phyloP scores from a whole-genome alignment of 495 filamentous ascomycete genomes.

The Aspergillus taichungensis region DNA sequence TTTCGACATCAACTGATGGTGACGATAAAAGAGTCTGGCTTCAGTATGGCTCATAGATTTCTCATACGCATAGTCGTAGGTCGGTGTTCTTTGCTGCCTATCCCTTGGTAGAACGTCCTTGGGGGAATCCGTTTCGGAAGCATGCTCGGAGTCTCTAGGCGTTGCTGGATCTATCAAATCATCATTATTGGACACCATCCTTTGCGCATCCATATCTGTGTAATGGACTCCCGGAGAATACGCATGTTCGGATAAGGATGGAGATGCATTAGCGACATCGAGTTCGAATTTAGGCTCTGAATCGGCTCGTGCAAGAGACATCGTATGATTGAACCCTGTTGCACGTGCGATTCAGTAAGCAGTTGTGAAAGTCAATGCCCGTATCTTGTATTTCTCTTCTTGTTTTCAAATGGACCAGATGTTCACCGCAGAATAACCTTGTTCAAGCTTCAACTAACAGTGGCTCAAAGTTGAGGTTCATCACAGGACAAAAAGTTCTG shows the following conservation, averaged over 20 bases:
- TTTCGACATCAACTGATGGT: slow-evolving; percentile 55
- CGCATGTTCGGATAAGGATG: not conserved
- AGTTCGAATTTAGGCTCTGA: slow-evolving; percentile 1
- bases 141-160: slow-evolving; percentile 5
- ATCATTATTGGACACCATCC: slow-evolving; percentile 6
- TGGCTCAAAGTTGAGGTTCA: no score
- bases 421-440: no score
- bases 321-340: no score
- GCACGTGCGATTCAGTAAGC: no score
- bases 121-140: slow-evolving; percentile 18
- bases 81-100: slow-evolving; percentile 67
- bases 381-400: no score
- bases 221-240: slow-evolving; percentile 2
- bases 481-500: no score
- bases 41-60: slow-evolving; percentile 86
- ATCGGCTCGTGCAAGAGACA: no score
- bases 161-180: slow-evolving; percentile 16
- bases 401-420: no score
- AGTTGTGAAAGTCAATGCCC: no score
- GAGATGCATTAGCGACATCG: slow-evolving; percentile 12
- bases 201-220: slow-evolving; percentile 1
- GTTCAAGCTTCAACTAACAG: no score
- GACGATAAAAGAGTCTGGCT: slow-evolving; percentile 90
- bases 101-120: slow-evolving; percentile 65
- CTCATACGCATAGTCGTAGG: slow-evolving; percentile 80